phyloP scores from a whole-genome alignment of 345 rosid genomes.

The Dovyalis caffra region DNA sequence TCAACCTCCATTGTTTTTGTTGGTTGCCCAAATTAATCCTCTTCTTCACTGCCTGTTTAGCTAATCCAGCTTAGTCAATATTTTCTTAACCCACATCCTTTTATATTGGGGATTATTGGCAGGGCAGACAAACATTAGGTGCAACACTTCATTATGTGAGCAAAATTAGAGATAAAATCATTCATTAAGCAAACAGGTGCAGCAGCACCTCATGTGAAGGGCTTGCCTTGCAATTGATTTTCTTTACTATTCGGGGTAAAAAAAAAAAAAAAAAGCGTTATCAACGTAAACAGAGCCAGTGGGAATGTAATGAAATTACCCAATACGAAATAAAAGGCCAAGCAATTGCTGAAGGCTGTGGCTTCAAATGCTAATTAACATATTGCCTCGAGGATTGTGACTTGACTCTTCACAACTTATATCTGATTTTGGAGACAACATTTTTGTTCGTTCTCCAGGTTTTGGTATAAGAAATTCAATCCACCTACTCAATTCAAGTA shows the following conservation, averaged over 20 bases:
- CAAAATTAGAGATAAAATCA: background rate
- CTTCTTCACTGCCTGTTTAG: background rate
- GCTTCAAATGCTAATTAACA: background rate
- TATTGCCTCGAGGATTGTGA: background rate
- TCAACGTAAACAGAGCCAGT: background rate
- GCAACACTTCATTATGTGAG: no score
- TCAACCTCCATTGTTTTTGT: background rate
- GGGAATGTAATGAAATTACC: background rate
- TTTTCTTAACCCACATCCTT: background rate
- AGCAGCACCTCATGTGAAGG: background rate
- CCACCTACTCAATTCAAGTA: conserved; percentile 13
- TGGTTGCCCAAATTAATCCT: background rate
- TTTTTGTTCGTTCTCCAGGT: background rate
- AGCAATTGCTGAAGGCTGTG: background rate
- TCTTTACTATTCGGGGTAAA: no score
- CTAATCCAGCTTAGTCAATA: background rate
- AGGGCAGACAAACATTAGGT: no score
- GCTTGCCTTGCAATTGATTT: no score
- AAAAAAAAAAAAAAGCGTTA: no score
- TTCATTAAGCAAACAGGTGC: background rate
- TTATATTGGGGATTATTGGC: no score
- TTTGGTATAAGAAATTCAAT: conserved; percentile 8
- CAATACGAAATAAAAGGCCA: background rate
- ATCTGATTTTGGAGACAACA: conserved; percentile 6
- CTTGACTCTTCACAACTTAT: background rate